Base-by-base conservation (phyloP, 306 rosid species). In the Cicer chorassanicum region DNA sequence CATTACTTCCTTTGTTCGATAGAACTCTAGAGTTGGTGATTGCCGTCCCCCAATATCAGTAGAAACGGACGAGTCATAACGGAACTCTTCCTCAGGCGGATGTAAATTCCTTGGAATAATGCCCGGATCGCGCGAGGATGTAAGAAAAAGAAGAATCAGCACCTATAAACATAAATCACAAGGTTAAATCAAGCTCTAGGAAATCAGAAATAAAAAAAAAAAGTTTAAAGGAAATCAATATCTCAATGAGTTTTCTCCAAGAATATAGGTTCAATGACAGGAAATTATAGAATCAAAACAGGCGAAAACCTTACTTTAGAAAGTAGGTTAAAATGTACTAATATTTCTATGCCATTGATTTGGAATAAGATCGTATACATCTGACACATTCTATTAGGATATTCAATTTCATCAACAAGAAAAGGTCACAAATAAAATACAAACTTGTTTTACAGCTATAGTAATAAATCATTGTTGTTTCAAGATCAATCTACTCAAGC, bases 121-220 rank as follows among this genome's bases (percentile, higher is more conserved):
- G 60, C 97, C 98, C 53, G 98, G 98, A 83, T 93, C 98, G 59
- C 91, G 91, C 24, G 97, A 88, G 42, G 98, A 93, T 84, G 98
- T 91, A 82, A 89, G 90, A 85, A 86, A 89, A 82, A 93, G 98
- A 89, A 89, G 92, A 65, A 89, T 84, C 93, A 93, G 76, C 53
- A 93, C 96, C 98, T 93, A 65, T 68, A 82, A 76, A 77, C 74
- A 87, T 76, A 79, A 82, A 85, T 81, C 68, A 77, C 42, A 44
- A 55, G 24, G 82, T 88, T 73, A 87, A 70, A 64, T 44, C 71
- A 76, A 74, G 76, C 43, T 40, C 73, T 45, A 24, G n/a, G 68
- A 77, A 13, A 81, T 68, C 41, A 42, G 18, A 19, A 62, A 0
- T 16, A 29, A 4, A 29, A 29, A 29, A 56, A 18, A 36, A 40